Base-by-base conservation (phyloP, 225 moss, liverwort and hornwort species). In the Neckera pumila region DNA sequence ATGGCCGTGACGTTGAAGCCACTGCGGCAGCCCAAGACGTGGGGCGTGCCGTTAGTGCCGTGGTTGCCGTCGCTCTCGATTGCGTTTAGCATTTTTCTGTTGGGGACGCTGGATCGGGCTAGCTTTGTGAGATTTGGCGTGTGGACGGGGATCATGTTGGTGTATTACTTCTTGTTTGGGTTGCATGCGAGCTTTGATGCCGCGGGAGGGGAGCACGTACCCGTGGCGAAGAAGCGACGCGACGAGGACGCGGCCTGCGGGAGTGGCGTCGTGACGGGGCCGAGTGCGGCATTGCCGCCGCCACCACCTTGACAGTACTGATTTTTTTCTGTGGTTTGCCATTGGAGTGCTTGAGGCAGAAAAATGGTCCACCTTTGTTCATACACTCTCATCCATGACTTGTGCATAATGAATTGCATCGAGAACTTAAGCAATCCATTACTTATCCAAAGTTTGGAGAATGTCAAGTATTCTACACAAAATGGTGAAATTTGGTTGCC, bases 11-110 rank as follows among this genome's bases (percentile, higher is more conserved):
- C 93, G 43, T 76, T 95, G 40, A 92, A 85, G 20, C 83, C 80
- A 56, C 61, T 87, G 38, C 86, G 93, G 20, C 16, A 75, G 19
- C 95, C 97, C 3, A 77, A 45, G 87, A 73, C 90, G 5, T 98
- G 98, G 97, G 98, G 98, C 76, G 98, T 97, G 59, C 96, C 98
- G 31, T 79, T 94, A 7, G 92, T 96, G 87, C 97, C 98, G 11
- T 98, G 98, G 98, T 0, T 97, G 40, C 96, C 97, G 8, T 95
- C 96, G 6, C 88, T 96, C 28, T 92, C 95, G 3, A 89, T 98
- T 14, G 96, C 90, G 7, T 88, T 95, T 45, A 98, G 95, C 67
- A 30, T 93, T 42, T 97, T 98, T 18, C 78, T 98, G 64, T 73
- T 98, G 11, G 98, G 98, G 6, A 92, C 93, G 6, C 90, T 98